Evolutionary conservation across 23 red algal species (phyloP), one percentile per base, ranked within the genome.

Genomic region (Gracilaria caudata): DNA sequence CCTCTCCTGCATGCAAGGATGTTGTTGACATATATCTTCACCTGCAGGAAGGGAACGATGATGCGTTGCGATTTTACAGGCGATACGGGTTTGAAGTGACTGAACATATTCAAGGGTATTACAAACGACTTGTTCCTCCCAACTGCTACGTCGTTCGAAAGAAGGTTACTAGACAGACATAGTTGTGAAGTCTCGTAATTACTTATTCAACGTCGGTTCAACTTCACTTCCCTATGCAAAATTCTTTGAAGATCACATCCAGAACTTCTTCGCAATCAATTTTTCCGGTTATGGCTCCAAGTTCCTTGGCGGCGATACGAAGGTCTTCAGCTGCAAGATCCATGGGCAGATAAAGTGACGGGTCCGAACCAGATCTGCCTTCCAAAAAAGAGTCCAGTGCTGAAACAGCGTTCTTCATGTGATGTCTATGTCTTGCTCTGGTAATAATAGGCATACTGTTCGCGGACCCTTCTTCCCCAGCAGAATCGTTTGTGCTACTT

Each of bases 221-320:
- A 39, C 51, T 68, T 86, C 59, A 98, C 66, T 98, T 98, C 43
- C 95, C 95, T 40, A 98, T 94, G 77, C 95, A 98, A 79, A 98
- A 98, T 21, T 93, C 89, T 47, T 80, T 73, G 80, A 98, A 98
- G 61, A 98, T 86, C n/a, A 98, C 57, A 79, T 98, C 95, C 37
- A 98, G 74, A 51, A 98, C 90, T 71, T 98, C 89, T 68, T 98
- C 95, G 36, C 65, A 60, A 58, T 90, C 79, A 61, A 98, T 89
- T 26, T 61, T 68, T 55, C 95, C 95, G 2, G 95, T 98, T 1
- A 98, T 91, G 47, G 80, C 78, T 2, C 89, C 95, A 20, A 98
- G 44, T 57, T 87, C 95, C 30, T 60, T 81, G 36, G 73, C 46
- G 0, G 95, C 95, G 54, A 80, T 63, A 26, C 95, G 79, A 39